phyloP scores from a whole-genome alignment of 768 basidiomycete species.

The Roridomyces roridus region DNA sequence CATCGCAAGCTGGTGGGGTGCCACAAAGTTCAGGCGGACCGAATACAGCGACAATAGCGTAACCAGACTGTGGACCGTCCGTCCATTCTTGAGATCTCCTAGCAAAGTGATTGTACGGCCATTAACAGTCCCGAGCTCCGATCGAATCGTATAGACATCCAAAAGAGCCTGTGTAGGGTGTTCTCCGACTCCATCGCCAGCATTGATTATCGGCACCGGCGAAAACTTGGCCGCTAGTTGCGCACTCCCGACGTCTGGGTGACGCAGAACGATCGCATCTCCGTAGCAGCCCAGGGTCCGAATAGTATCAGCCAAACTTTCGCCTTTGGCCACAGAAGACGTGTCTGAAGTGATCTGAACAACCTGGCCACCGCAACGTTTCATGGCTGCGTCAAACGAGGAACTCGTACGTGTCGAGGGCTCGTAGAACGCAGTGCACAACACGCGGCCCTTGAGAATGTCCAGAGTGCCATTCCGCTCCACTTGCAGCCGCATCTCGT shows the following conservation, averaged over 20 bases:
- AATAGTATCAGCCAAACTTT: constrained; percentile 91
- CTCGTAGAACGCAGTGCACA: constrained; percentile 95
- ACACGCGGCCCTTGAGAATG: constrained; percentile 87
- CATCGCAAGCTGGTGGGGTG: constrained; percentile 88
- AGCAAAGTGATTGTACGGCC: constrained; percentile 92
- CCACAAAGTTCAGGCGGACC: constrained; percentile 94
- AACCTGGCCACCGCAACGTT: constrained; percentile 95
- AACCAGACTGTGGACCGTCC: constrained; percentile 96
- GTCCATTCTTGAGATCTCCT: constrained; percentile 97
- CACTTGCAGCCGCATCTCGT: constrained; percentile 96
- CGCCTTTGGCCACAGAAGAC: constrained; percentile 93
- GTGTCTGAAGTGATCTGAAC: constrained; percentile 81
- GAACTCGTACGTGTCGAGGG: constrained; percentile 95
- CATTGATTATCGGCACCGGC: constrained; percentile 94
- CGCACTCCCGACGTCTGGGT: constrained; percentile 93
- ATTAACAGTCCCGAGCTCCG: constrained; percentile 97
- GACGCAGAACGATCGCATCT: constrained; percentile 93
- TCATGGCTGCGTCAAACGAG: constrained; percentile 99
- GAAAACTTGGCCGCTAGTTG: constrained; percentile 96
- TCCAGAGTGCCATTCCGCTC: constrained; percentile 90
- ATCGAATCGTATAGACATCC: constrained; percentile 94
- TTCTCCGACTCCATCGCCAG: constrained; percentile 96
- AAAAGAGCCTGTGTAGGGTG: constrained; percentile 94
- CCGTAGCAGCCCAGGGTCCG: constrained; percentile 94
- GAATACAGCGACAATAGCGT: constrained; percentile 90